A percentile compares a stretch with the other conserved stretches of the same genome.
These are phyloP conservation scores for Epichloe gansuensis DNA, from an alignment of 2,329 filamentous ascomycete species.

Conservation along the genomic window DNA sequence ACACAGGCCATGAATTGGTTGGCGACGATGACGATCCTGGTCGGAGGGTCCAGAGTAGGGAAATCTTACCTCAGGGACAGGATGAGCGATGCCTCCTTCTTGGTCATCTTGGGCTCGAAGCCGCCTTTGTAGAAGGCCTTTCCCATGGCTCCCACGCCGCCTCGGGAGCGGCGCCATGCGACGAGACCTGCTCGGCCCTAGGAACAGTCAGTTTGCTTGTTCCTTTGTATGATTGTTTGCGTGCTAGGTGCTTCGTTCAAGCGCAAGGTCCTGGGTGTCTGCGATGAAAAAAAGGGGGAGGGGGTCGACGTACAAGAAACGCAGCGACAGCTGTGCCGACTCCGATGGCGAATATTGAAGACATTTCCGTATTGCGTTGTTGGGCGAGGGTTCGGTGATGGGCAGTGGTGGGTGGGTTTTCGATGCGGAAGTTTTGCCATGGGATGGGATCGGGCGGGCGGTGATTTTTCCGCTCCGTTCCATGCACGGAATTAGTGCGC, in stretches of 20 bases:
- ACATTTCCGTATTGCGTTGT: constrained; percentile 18
- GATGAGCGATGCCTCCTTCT: constrained; percentile 81
- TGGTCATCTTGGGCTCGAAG: constrained; percentile 93
- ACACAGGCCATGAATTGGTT: too few species aligned
- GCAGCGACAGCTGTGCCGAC: constrained; percentile 38
- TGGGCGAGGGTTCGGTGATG: neutral
- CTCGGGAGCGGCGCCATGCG: constrained; percentile 71
- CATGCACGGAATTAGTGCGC: too few species aligned
- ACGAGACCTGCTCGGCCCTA: constrained; percentile 89
- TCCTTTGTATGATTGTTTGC: neutral
- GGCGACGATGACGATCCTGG: too few species aligned
- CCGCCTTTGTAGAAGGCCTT: constrained; percentile 96
- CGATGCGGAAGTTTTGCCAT: constrained; percentile 15
- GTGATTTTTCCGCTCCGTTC: constrained; percentile 12
- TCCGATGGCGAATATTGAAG: constrained; percentile 33
- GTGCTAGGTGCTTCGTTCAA: too few species aligned
- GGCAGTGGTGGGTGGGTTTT: neutral
- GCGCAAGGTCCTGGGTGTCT: too few species aligned
- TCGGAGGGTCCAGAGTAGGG: too few species aligned
- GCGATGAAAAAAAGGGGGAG: too few species aligned
- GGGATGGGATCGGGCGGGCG: constrained; percentile 11
- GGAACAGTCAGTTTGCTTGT: neutral
- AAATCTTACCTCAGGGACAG: constrained; percentile 67
- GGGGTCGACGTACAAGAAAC: constrained; percentile 30
- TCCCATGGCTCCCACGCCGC: constrained; percentile 67